Evolutionary conservation across 305 asterid genomes (phyloP), one percentile per base, ranked within the genome.

Genomic region (Rubia peregrina): DNA sequence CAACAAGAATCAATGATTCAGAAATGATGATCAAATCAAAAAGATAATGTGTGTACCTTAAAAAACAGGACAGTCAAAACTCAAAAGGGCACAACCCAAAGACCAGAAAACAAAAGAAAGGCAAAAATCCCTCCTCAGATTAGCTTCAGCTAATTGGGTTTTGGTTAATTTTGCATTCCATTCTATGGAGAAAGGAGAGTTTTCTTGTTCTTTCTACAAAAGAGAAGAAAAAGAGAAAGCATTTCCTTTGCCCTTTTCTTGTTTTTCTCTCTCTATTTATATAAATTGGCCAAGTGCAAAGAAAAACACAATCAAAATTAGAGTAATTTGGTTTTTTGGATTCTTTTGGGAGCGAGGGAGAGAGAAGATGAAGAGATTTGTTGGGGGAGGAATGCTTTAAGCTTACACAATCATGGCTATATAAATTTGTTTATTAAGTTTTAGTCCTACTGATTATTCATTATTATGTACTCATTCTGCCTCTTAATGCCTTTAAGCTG

Each of bases 1-100:
- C 75, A 26, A 38, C 65, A 73, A 9, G 5, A 66, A 65, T 83
- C 83, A 80, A 84, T 85, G 77, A 85, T 88, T 83, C 70, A 73
- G 61, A 74, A 81, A 78, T 82, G 77, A 85, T 82, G 77, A 82
- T 70, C 57, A 62, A 43, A 51, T 51, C 57, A 51, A 51, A 33
- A 72, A 73, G 60, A 71, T 72, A 57, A 74, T 57, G 68, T 72
- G 71, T 59, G 76, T 76, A 83, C 87, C 88, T 81, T 80, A 77
- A 74, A 76, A 74, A 14, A 68, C n/a, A 41, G 68, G 63, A 53
- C 71, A 74, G 74, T 38, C 67, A 71, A 64, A 62, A 57, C 33
- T 42, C 61, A 16, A 12, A 51, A 62, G n/a, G 24, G 26, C 44
- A 12, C 16, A 51, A 6, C 67, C 48, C 67, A 30, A 21, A 51